Percentiles rank a stretch among this genome's conserved stretches.
Evolutionary conservation across 495 filamentous ascomycete species (phyloP).

Genomic region (Ascodesmis nigricans): DNA sequence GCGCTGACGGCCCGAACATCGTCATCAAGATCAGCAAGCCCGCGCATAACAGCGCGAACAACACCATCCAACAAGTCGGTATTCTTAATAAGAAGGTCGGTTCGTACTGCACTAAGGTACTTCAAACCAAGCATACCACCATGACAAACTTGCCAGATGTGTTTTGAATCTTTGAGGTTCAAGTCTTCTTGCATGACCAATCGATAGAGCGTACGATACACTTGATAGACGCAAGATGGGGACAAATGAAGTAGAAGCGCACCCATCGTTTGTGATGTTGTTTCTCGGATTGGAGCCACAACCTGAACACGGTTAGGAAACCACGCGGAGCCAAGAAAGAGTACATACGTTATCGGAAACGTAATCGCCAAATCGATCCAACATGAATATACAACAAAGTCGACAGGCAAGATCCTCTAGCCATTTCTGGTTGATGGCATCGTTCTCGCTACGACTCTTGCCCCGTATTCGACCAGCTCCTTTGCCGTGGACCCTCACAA

Average conservation of each 20-base stretch:
- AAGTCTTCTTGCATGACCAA: constrained; percentile 84
- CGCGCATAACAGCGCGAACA: constrained; percentile 79
- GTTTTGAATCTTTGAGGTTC: constrained; percentile 37
- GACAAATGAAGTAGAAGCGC: constrained; percentile 65
- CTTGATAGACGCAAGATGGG: constrained; percentile 47
- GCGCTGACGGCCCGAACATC: constrained; percentile 95
- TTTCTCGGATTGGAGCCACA: constrained; percentile 87
- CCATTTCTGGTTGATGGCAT: constrained; percentile 58
- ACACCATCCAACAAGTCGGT: constrained; percentile 77
- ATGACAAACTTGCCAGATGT: constrained; percentile 85
- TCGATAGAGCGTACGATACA: constrained; percentile 58
- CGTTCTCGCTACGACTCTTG: constrained; percentile 50
- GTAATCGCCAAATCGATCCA: constrained; percentile 93
- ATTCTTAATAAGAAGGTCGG: constrained; percentile 68
- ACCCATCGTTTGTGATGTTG: constrained; percentile 85
- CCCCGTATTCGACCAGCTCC: constrained; percentile 66
- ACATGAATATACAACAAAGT: constrained; percentile 82
- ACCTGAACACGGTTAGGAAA: constrained; percentile 23
- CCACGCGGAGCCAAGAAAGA: neutral
- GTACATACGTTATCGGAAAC: constrained; percentile 60
- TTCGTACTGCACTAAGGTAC: constrained; percentile 85
- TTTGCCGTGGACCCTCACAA: constrained; percentile 71
- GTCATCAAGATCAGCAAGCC: constrained; percentile 72
- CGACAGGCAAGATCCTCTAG: constrained; percentile 83
- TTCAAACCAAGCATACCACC: constrained; percentile 91